A percentile compares a stretch with the other conserved stretches of the same genome.
These are phyloP conservation scores for Gleditsia sinensis DNA, from an alignment of 306 rosid species.

Conservation along the genomic window DNA sequence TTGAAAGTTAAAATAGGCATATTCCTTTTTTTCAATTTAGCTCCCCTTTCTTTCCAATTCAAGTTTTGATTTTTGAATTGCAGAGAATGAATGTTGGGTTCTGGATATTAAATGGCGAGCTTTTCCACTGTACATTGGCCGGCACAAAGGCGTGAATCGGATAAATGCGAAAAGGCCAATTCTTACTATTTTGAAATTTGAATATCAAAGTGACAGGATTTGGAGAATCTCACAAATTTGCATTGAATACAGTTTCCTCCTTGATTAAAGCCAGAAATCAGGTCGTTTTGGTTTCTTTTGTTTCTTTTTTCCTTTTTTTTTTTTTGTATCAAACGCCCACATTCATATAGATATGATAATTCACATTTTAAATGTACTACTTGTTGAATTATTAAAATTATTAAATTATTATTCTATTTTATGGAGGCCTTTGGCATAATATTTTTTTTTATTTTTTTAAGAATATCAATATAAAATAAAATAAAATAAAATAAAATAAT, in stretches of 20 bases:
- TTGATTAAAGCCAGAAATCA: too few species aligned
- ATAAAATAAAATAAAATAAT: too few species aligned
- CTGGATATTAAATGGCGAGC: constrained; percentile 23
- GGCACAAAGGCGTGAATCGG: constrained; percentile 22
- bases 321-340: not conserved
- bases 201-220: constrained; percentile 29
- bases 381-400: too few species aligned
- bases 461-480: too few species aligned
- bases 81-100: not conserved
- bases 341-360: not conserved
- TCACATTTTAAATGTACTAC: too few species aligned
- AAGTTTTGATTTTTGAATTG: constrained; percentile 46
- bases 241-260: too few species aligned
- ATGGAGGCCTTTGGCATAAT: too few species aligned
- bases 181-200: constrained; percentile 43
- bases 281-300: not conserved
- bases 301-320: too few species aligned
- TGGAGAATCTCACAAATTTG: not conserved
- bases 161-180: not conserved
- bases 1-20: constrained; percentile 18
- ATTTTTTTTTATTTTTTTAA: too few species aligned
- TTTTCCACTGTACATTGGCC: not conserved
- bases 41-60: constrained; percentile 13
- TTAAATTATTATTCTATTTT: too few species aligned
- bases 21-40: constrained; percentile 25